These are phyloP conservation scores for Cadophora gregata DNA, from an alignment of 2,329 filamentous ascomycete species.

Conservation along the genomic window DNA sequence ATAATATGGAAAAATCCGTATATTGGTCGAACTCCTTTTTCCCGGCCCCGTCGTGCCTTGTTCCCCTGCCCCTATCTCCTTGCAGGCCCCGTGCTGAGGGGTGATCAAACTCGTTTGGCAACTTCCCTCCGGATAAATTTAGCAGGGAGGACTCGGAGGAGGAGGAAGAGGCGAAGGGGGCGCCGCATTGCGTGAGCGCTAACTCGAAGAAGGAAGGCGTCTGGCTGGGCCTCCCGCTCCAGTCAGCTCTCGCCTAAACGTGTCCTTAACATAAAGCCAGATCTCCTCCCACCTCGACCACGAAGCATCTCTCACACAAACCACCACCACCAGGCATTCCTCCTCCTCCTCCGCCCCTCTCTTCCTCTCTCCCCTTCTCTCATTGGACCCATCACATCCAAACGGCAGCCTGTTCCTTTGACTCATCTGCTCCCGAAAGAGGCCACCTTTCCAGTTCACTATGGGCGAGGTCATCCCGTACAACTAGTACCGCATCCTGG, in stretches of 20 bases:
- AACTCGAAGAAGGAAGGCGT: slow-evolving; percentile 17
- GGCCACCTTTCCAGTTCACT: slow-evolving; percentile 18
- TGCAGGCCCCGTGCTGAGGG: not conserved
- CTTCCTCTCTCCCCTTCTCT: not conserved
- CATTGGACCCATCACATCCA: slow-evolving; percentile 10
- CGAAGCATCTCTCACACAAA: slow-evolving; percentile 13
- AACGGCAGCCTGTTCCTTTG: slow-evolving; percentile 16
- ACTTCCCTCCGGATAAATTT: not conserved
- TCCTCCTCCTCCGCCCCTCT: not conserved
- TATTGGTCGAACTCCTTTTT: not conserved
- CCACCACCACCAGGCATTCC: slow-evolving; percentile 1
- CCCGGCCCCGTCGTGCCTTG: not conserved
- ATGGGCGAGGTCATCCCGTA: slow-evolving; percentile 22
- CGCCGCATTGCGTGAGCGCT: slow-evolving; percentile 7
- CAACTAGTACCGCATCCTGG: slow-evolving; percentile 21
- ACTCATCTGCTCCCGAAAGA: slow-evolving; percentile 17
- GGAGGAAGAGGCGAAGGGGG: slow-evolving; percentile 8
- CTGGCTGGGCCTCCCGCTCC: not conserved
- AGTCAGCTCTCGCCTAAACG: slow-evolving; percentile 29
- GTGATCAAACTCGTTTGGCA: slow-evolving; percentile 1
- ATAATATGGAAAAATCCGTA: slow-evolving; percentile 13
- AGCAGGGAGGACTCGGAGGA: not conserved
- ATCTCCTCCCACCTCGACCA: slow-evolving; percentile 23
- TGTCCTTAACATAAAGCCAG: slow-evolving; percentile 34
- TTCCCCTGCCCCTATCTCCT: slow-evolving; percentile 4